These are phyloP conservation scores for Mycena galopus DNA, from an alignment of 768 basidiomycete genomes.

Conservation along the genomic window DNA sequence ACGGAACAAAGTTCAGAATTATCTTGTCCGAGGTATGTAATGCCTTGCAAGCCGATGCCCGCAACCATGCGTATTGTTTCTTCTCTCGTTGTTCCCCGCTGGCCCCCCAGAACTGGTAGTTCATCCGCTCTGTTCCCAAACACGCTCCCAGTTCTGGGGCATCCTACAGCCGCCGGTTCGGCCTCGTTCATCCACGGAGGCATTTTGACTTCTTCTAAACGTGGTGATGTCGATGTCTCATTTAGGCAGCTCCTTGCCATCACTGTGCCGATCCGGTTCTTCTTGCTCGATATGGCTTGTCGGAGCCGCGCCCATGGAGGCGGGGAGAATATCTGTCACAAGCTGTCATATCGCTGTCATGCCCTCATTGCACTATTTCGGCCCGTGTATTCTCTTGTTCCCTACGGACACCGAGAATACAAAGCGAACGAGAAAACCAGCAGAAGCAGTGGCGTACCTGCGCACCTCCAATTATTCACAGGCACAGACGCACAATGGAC, in stretches of 20 bases:
- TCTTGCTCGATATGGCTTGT: not conserved
- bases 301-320: not conserved
- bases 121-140: not conserved
- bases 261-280: conserved; percentile 22
- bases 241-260: not conserved
- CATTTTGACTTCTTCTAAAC: not conserved
- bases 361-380: not conserved
- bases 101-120: not conserved
- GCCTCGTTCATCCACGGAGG: not conserved
- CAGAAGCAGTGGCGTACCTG: not conserved
- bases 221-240: not conserved
- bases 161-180: not conserved
- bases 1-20: conserved; percentile 13
- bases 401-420: not conserved
- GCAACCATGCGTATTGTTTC: not conserved
- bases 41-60: conserved; percentile 10
- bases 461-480: not conserved
- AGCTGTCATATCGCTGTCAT: not conserved
- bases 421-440: not conserved
- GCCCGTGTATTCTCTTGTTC: not conserved
- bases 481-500: not conserved
- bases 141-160: no score
- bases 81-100: not conserved
- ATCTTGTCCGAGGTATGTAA: conserved; percentile 4
- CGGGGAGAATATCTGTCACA: not conserved